A percentile compares a stretch with the other conserved stretches of the same genome.
phyloP scores from a whole-genome alignment of 306 rosid species.

The Acacia crassicarpa region DNA sequence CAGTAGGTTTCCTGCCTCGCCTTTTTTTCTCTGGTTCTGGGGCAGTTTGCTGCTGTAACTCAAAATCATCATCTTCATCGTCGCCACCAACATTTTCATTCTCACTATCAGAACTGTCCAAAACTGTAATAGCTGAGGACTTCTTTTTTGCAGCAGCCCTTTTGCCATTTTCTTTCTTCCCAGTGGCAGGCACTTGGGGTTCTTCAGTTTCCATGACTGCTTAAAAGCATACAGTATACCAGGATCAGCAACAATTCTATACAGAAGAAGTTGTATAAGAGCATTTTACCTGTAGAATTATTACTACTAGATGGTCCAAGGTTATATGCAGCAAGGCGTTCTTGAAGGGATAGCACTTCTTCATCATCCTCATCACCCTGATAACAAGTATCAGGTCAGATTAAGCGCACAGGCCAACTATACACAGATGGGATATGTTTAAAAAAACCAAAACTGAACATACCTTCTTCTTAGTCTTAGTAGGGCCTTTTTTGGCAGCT shows the following conservation, averaged over 20 bases:
- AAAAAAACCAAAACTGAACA: not conserved
- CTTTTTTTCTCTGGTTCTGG: conserved; percentile 49
- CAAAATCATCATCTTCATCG: conserved; percentile 32
- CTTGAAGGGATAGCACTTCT: conserved; percentile 74
- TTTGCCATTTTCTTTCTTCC: conserved; percentile 50
- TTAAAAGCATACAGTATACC: not conserved
- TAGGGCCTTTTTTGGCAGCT: conserved; percentile 49
- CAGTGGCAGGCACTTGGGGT: conserved; percentile 45
- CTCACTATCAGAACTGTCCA: conserved; percentile 44
- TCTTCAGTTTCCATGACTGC: conserved; percentile 63
- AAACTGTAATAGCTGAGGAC: conserved; percentile 32
- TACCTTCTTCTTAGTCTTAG: conserved; percentile 61
- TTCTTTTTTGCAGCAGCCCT: conserved; percentile 60
- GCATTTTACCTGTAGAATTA: conserved; percentile 50
- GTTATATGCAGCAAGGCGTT: conserved; percentile 92
- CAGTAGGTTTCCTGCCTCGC: conserved; percentile 64
- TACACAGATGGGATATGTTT: not conserved
- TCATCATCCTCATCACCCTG: conserved; percentile 39
- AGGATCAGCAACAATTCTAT: not conserved
- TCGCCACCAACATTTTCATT: conserved; percentile 12
- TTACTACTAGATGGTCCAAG: conserved; percentile 77
- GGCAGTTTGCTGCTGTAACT: conserved; percentile 30
- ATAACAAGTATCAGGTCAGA: not conserved
- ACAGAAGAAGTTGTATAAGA: not conserved
- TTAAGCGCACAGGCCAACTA: not conserved